These are phyloP conservation scores for Thalassiosira ordinaria DNA, from an alignment of 352 stramenopile genomes.

Conservation along the genomic window DNA sequence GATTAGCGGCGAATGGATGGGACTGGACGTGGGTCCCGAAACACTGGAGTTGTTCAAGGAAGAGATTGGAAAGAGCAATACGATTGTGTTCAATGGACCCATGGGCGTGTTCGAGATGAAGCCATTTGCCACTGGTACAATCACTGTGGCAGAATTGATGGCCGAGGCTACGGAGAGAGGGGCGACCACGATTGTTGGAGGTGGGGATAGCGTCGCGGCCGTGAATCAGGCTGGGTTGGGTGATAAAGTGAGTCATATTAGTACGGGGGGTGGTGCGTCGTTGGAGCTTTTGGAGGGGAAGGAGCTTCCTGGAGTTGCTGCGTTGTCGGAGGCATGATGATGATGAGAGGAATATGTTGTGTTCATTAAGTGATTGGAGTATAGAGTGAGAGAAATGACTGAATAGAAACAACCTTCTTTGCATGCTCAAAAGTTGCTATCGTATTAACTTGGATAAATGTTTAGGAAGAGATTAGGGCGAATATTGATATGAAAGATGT, in stretches of 20 bases:
- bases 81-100: conserved; percentile 86
- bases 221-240: conserved; percentile 93
- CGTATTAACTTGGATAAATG: too few relatives aligned
- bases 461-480: too few relatives aligned
- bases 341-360: too few relatives aligned
- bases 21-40: conserved; percentile 97
- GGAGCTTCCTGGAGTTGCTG: conserved; percentile 97
- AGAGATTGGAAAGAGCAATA: conserved; percentile 77
- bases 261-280: conserved; percentile 94
- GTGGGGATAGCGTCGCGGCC: conserved; percentile 95
- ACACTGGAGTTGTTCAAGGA: conserved; percentile 72
- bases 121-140: conserved; percentile 94
- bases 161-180: conserved; percentile 87
- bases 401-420: too few relatives aligned
- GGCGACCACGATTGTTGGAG: conserved; percentile 86
- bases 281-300: conserved; percentile 98
- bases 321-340: conserved; percentile 91
- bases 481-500: too few relatives aligned
- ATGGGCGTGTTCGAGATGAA: conserved; percentile 99
- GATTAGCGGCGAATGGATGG: conserved; percentile 96
- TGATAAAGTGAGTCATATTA: conserved; percentile 95
- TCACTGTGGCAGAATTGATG: conserved; percentile 91
- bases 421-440: too few relatives aligned
- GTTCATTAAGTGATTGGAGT: too few relatives aligned
- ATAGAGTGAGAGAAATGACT: too few relatives aligned